Evolutionary conservation across 352 stramenopile species (phyloP).

Genomic region (Phytophthora citricola): DNA sequence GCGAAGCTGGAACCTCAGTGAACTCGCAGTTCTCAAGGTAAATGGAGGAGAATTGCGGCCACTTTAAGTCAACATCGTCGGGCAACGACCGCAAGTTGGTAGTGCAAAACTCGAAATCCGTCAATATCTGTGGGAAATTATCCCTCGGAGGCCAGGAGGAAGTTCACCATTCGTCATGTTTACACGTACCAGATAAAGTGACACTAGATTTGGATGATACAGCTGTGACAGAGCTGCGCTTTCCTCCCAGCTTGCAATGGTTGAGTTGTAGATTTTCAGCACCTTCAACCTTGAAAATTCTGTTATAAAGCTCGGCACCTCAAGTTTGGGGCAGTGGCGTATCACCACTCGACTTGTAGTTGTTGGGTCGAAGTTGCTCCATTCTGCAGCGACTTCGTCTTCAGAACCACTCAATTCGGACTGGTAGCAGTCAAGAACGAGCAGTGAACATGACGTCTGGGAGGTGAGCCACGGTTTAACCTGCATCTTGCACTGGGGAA

Average conservation of each 20-base stretch:
- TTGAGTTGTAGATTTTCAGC: slow-evolving; percentile 54
- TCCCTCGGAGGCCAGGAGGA: slow-evolving; percentile 17
- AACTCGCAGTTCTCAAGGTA: slow-evolving; percentile 31
- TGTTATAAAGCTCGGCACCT: slow-evolving; percentile 33
- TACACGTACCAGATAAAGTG: slow-evolving; percentile 26
- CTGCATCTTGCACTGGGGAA: slow-evolving; percentile 33
- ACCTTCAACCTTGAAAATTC: slow-evolving; percentile 33
- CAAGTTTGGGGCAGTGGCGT: slow-evolving; percentile 44
- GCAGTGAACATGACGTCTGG: slow-evolving; percentile 30
- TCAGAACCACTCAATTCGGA: slow-evolving; percentile 7
- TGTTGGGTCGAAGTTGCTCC: slow-evolving; percentile 26
- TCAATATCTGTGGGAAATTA: slow-evolving; percentile 18
- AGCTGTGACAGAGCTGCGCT: slow-evolving; percentile 34
- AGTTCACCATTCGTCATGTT: slow-evolving; percentile 22
- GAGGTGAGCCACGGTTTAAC: slow-evolving; percentile 38
- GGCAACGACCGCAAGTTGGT: slow-evolving; percentile 46
- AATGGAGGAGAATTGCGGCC: slow-evolving; percentile 32
- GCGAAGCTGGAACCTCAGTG: slow-evolving; percentile 8
- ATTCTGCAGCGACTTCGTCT: slow-evolving; percentile 22
- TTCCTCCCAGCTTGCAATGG: slow-evolving; percentile 34
- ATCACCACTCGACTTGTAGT: slow-evolving; percentile 42
- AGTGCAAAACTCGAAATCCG: slow-evolving; percentile 38
- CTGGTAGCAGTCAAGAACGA: slow-evolving; percentile 35
- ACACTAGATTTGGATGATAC: slow-evolving; percentile 32
- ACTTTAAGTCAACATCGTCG: slow-evolving; percentile 43